Conservation (phyloP, 2,329 filamentous ascomycete genomes). For the Stachybotrys echinatus region DNA sequence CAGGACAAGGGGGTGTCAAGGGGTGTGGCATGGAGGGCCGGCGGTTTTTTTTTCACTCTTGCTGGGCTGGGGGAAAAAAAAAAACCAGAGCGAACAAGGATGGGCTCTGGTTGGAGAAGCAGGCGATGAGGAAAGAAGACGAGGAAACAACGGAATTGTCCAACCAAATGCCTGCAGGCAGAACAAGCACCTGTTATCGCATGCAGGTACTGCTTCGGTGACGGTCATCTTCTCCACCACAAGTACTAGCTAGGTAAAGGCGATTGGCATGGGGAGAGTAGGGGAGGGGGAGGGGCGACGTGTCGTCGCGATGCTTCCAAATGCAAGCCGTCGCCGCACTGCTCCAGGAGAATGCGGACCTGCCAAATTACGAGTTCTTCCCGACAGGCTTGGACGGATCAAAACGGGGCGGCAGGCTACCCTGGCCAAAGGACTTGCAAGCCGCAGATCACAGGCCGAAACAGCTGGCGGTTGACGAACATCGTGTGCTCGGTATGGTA, state of each 20-base stretch:
- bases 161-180: conserved; percentile 15
- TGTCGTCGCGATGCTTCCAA: background rate
- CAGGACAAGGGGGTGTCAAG: background rate
- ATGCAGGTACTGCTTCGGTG: conserved; percentile 17
- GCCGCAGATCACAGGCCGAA: background rate
- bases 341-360: background rate
- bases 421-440: background rate
- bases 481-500: too few relatives aligned
- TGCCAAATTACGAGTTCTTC: conserved; percentile 1
- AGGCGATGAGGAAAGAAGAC: conserved; percentile 13
- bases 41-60: background rate
- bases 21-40: background rate
- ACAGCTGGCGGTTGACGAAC: too few relatives aligned
- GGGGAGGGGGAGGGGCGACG: background rate
- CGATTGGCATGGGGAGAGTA: background rate
- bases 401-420: background rate
- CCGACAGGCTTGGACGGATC: background rate
- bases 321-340: background rate
- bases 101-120: background rate
- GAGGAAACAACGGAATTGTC: conserved; percentile 16
- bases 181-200: conserved; percentile 16
- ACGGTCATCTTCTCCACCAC: background rate
- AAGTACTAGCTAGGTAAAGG: background rate
- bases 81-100: background rate
- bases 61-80: background rate